These are phyloP conservation scores for Cordia subcordata DNA, from an alignment of 257 asterid genomes.

Conservation along the genomic window DNA sequence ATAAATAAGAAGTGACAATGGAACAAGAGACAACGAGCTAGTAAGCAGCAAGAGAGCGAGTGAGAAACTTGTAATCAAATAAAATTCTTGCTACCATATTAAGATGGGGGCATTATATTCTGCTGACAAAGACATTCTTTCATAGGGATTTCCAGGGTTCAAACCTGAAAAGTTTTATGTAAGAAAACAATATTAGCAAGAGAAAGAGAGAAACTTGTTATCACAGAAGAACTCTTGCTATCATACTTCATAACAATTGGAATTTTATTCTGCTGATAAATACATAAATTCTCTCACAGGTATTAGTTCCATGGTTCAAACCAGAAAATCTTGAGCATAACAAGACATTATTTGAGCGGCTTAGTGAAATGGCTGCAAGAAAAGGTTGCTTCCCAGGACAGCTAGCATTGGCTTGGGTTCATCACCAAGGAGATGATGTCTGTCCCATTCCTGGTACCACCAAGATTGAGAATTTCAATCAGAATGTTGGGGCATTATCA, in stretches of 20 bases:
- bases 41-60: no score
- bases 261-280: neutral
- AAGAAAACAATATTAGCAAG: no score
- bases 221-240: no score
- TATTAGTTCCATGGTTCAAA: slow-evolving; percentile 23
- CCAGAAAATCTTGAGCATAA: slow-evolving; percentile 26
- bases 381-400: slow-evolving; percentile 31
- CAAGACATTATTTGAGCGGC: slow-evolving; percentile 17
- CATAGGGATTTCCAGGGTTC: slow-evolving; percentile 23
- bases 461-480: slow-evolving; percentile 29
- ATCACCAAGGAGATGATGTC: slow-evolving; percentile 30
- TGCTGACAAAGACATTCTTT: neutral
- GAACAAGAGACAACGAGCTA: no score
- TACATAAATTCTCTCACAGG: neutral
- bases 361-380: slow-evolving; percentile 23
- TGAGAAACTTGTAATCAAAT: no score
- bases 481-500: slow-evolving; percentile 25
- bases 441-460: slow-evolving; percentile 39
- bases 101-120: neutral
- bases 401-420: slow-evolving; percentile 42
- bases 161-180: slow-evolving; percentile 20
- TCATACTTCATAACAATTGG: neutral
- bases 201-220: no score
- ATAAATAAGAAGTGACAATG: no score
- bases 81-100: neutral